Conservation (phyloP, 1,284 basidiomycete species). For the Fomitopsis schrenkii region DNA sequence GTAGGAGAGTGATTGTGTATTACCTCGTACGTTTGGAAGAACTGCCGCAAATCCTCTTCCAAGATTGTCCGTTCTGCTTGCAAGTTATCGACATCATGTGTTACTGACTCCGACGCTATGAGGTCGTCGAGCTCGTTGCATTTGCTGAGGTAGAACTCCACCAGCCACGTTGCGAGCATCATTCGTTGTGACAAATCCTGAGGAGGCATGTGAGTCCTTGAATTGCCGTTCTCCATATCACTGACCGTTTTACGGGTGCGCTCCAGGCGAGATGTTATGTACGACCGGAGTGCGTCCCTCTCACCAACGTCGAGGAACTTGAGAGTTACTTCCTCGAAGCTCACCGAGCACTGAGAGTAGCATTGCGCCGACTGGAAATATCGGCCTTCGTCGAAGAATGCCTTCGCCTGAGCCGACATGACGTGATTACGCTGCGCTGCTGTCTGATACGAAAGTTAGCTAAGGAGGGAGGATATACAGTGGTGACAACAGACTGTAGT, state of each 20-base stretch:
- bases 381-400: conserved; percentile 77
- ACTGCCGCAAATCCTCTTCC: conserved; percentile 90
- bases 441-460: conserved; percentile 42
- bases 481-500: conserved; percentile 57
- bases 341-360: conserved; percentile 84
- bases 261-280: conserved; percentile 86
- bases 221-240: not conserved
- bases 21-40: conserved; percentile 91
- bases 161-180: conserved; percentile 98
- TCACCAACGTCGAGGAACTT: conserved; percentile 90
- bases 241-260: conserved; percentile 73
- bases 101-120: conserved; percentile 78
- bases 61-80: conserved; percentile 78
- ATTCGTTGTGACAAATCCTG: conserved; percentile 92
- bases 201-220: not conserved
- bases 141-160: conserved; percentile 96
- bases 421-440: conserved; percentile 84
- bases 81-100: conserved; percentile 85
- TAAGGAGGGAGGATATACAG: not conserved
- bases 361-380: conserved; percentile 92
- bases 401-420: conserved; percentile 80
- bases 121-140: conserved; percentile 95
- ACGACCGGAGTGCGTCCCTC: conserved; percentile 90
- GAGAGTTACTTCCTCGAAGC: conserved; percentile 92
- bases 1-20: not conserved